Conservation (phyloP, 129 eudicot genomes). For the Centaurea solstitialis region DNA sequence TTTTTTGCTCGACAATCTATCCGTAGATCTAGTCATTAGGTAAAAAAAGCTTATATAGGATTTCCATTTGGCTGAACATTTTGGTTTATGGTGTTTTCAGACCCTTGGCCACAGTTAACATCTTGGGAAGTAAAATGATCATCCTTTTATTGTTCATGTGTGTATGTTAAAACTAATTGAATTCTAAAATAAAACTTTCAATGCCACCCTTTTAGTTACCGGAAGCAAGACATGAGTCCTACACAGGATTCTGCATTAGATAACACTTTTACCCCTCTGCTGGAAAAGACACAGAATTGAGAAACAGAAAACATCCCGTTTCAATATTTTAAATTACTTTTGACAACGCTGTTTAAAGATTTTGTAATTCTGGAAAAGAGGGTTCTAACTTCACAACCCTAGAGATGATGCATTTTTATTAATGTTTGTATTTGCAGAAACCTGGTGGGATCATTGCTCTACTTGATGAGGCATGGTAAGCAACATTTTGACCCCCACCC, state of each 20-base stretch:
- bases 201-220: not conserved
- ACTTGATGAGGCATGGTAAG: constrained; percentile 98
- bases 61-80: not conserved
- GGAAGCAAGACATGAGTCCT: not conserved
- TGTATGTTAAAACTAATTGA: not conserved
- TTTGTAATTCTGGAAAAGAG: not conserved
- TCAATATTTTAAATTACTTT: not conserved
- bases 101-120: not conserved
- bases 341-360: not conserved
- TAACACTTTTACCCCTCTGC: not conserved
- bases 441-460: constrained; percentile 98
- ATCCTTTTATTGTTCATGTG: not conserved
- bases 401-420: constrained; percentile 11
- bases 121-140: constrained; percentile 7
- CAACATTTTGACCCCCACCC: not conserved
- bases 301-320: not conserved
- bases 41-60: constrained; percentile 2
- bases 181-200: not conserved
- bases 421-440: constrained; percentile 64
- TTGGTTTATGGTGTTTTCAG: not conserved
- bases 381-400: not conserved
- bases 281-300: not conserved
- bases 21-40: not conserved
- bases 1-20: not conserved
- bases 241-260: not conserved